Conservation (phyloP, 2,329 filamentous ascomycete genomes). For the Aspergillus fumigatus region DNA sequence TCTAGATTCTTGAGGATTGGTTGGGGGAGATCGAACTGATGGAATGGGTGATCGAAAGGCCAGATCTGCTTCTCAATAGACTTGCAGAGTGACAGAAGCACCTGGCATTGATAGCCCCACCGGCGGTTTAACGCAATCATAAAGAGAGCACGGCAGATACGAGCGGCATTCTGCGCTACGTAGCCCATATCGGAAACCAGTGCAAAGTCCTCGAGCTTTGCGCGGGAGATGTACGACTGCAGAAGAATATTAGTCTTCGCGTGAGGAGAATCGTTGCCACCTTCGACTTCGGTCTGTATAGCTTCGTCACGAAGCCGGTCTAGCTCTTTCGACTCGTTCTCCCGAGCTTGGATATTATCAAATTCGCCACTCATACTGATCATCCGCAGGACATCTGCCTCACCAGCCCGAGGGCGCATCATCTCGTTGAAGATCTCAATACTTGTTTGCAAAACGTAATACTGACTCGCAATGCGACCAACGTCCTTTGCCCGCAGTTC, state of each 20-base stretch:
- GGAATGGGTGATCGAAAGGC: slow-evolving; percentile 90
- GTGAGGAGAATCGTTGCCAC: slow-evolving; percentile 63
- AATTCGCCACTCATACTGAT: slow-evolving; percentile 97
- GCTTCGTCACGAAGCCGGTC: slow-evolving; percentile 64
- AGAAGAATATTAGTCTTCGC: slow-evolving; percentile 94
- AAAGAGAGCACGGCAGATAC: slow-evolving; percentile 91
- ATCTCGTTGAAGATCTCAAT: slow-evolving; percentile 94
- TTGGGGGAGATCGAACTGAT: slow-evolving; percentile 87
- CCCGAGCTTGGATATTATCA: slow-evolving; percentile 89
- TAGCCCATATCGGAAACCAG: slow-evolving; percentile 89
- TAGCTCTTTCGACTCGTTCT: slow-evolving; percentile 87
- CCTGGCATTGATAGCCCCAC: slow-evolving; percentile 93
- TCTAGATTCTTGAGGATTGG: slow-evolving; percentile 81
- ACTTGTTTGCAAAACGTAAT: slow-evolving; percentile 88
- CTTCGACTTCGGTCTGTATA: slow-evolving; percentile 73
- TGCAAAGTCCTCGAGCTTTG: slow-evolving; percentile 87
- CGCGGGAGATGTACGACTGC: slow-evolving; percentile 88
- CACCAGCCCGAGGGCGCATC: slow-evolving; percentile 81
- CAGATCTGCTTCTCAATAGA: slow-evolving; percentile 95
- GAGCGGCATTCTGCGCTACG: slow-evolving; percentile 88
- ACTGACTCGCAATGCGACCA: slow-evolving; percentile 94
- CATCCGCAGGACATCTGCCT: slow-evolving; percentile 92
- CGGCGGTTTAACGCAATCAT: slow-evolving; percentile 94
- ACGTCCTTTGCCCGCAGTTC: slow-evolving; percentile 92
- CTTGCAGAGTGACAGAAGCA: slow-evolving; percentile 86